Evolutionary conservation across 2,329 filamentous ascomycete species (phyloP).

Genomic region (Colletotrichum sp.): DNA sequence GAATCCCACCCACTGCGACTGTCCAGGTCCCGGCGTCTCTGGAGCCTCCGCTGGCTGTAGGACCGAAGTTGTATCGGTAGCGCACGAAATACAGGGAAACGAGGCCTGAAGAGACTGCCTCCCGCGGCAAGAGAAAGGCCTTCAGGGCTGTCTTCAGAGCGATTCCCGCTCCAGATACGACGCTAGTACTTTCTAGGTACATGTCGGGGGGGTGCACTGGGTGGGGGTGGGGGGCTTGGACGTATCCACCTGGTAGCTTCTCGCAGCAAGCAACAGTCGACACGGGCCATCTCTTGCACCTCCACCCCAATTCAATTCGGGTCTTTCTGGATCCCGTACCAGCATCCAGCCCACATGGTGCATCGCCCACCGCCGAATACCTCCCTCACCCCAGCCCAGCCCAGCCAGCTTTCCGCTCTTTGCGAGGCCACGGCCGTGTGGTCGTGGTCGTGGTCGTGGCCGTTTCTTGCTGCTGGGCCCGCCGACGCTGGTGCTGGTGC

Average conservation of each 20-base stretch:
- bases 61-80: not conserved
- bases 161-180: not conserved
- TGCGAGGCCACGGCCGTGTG: not conserved
- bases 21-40: not conserved
- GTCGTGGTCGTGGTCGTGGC: not conserved
- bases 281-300: constrained; percentile 5
- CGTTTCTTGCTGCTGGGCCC: not conserved
- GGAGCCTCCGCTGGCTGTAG: not conserved
- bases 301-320: not conserved
- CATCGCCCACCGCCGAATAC: constrained; percentile 19
- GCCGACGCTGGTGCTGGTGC: not conserved
- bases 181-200: constrained; percentile 3
- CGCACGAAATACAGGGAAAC: not conserved
- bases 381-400: not conserved
- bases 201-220: not conserved
- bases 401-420: constrained; percentile 9
- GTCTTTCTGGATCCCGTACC: not conserved
- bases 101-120: not conserved
- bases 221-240: not conserved
- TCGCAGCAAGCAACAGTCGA: not conserved
- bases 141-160: not conserved
- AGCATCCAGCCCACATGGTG: constrained; percentile 12
- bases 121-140: constrained; percentile 18
- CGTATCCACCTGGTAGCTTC: not conserved
- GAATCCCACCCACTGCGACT: not conserved